Evolutionary conservation across 129 eudicot species (phyloP).

Genomic region (Artemisia tridentata): DNA sequence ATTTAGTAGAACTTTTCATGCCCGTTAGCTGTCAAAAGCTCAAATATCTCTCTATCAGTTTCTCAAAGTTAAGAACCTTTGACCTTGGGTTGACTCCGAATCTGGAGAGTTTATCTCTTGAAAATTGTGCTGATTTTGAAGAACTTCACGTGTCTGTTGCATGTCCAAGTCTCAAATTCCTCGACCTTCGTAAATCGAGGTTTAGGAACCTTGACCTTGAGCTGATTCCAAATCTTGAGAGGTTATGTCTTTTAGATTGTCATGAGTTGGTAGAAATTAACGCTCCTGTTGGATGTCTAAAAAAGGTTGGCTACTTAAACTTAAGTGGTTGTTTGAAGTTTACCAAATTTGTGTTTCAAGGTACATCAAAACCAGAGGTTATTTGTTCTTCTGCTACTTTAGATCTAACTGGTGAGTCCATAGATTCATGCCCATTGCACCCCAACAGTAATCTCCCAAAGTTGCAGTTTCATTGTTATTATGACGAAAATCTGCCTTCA

Average conservation of each 20-base stretch:
- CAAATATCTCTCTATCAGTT: no score
- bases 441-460: neutral
- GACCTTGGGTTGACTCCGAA: neutral
- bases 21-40: no score
- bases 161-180: neutral
- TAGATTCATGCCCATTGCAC: neutral
- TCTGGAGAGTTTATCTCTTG: neutral
- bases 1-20: no score
- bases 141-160: neutral
- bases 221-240: constrained; percentile 1
- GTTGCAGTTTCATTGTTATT: neutral
- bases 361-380: neutral
- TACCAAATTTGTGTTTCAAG: neutral
- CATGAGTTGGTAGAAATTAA: neutral
- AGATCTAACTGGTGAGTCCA: neutral
- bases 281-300: neutral
- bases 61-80: no score
- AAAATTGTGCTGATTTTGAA: neutral
- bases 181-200: neutral
- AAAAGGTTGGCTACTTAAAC: neutral
- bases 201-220: neutral
- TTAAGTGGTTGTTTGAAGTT: neutral
- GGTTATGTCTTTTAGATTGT: neutral
- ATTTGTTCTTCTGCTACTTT: neutral
- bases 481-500: neutral